A percentile compares a stretch with the other conserved stretches of the same genome.
These are phyloP conservation scores for Melanomma pulvis-pyrius DNA, from an alignment of 495 filamentous ascomycete species.

Conservation along the genomic window DNA sequence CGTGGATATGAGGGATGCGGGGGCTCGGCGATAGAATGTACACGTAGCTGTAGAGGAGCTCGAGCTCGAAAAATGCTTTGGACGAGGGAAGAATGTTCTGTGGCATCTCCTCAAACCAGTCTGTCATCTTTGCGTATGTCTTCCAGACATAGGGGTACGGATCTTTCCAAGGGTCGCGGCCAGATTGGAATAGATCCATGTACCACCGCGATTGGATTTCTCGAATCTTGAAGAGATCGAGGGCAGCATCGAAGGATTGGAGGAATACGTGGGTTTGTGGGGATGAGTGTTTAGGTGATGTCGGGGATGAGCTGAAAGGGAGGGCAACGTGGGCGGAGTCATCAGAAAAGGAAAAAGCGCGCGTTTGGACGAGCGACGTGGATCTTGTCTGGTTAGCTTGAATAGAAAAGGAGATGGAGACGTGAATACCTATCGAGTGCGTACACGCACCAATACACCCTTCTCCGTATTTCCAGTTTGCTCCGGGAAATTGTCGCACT, in stretches of 20 bases:
- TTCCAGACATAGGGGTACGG: slow-evolving; percentile 46
- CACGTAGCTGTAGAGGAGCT: slow-evolving; percentile 81
- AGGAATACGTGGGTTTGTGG: slow-evolving; percentile 50
- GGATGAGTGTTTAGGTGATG: slow-evolving; percentile 43
- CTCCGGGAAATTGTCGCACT: slow-evolving; percentile 62
- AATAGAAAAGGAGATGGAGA: slow-evolving; percentile 1
- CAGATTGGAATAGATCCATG: slow-evolving; percentile 75
- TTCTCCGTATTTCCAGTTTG: slow-evolving; percentile 72
- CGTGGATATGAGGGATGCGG: slow-evolving; percentile 55
- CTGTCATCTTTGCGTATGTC: slow-evolving; percentile 39
- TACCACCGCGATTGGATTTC: slow-evolving; percentile 80
- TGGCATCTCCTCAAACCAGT: slow-evolving; percentile 35
- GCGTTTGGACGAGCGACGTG: slow-evolving; percentile 75
- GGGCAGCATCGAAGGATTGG: slow-evolving; percentile 45
- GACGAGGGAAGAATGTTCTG: slow-evolving; percentile 15
- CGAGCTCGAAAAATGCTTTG: slow-evolving; percentile 66
- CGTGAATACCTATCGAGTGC: slow-evolving; percentile 73
- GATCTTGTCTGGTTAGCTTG: slow-evolving; percentile 56
- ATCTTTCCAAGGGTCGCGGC: slow-evolving; percentile 54
- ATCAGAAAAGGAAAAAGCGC: slow-evolving; percentile 89
- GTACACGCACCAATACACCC: slow-evolving; percentile 85
- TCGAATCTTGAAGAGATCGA: slow-evolving; percentile 75
- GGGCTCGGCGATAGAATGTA: slow-evolving; percentile 78
- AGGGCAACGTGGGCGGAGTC: slow-evolving; percentile 72
- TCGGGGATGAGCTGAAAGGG: slow-evolving; percentile 49